These are phyloP conservation scores for Parastagonospora avenae DNA, from an alignment of 2,329 filamentous ascomycete species.

Conservation along the genomic window DNA sequence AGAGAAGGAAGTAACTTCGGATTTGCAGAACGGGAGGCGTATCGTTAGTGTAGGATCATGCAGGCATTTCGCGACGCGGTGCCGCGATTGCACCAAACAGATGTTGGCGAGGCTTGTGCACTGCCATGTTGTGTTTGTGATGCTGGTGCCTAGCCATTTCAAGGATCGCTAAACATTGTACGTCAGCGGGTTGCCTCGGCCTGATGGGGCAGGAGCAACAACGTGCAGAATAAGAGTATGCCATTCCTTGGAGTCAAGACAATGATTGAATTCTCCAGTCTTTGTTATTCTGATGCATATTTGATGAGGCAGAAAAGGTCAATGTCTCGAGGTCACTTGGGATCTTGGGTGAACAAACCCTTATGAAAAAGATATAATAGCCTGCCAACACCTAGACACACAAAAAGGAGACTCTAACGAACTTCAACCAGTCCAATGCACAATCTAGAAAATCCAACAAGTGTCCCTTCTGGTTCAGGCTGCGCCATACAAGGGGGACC, in stretches of 20 bases:
- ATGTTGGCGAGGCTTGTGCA: slow-evolving; percentile 1
- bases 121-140: slow-evolving; percentile 10
- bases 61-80: neutral
- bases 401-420: slow-evolving; percentile 25
- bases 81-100: neutral
- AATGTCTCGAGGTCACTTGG: too few relatives aligned
- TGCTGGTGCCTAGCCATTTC: slow-evolving; percentile 7
- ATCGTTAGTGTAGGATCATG: neutral
- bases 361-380: slow-evolving; percentile 19
- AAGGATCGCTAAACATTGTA: slow-evolving; percentile 10
- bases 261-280: too few relatives aligned
- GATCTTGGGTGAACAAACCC: too few relatives aligned
- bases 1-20: neutral
- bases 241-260: too few relatives aligned
- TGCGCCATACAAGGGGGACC: slow-evolving; percentile 33
- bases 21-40: neutral
- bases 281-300: too few relatives aligned
- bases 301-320: too few relatives aligned
- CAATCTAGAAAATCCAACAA: slow-evolving; percentile 38
- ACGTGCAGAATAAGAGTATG: neutral
- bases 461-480: slow-evolving; percentile 30
- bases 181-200: slow-evolving; percentile 8
- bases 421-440: slow-evolving; percentile 31
- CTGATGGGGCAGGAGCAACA: neutral
- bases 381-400: slow-evolving; percentile 31